These are phyloP conservation scores for Chlorencoelia australis DNA, from an alignment of 2,329 filamentous ascomycete species.

Conservation along the genomic window DNA sequence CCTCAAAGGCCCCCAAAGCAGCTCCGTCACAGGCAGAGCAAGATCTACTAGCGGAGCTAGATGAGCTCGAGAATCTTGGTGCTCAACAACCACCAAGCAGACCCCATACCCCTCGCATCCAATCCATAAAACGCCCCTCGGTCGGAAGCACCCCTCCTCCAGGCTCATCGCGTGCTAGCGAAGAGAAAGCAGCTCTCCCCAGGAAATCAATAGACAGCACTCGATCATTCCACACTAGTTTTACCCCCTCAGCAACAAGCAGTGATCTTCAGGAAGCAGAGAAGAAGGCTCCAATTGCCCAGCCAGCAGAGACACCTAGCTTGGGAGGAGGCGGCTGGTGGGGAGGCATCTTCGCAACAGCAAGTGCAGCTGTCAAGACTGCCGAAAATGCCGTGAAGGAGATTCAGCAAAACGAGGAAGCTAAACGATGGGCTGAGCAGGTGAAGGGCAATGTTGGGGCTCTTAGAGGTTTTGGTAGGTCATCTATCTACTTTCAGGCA, in stretches of 20 bases:
- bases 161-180: conserved; percentile 45
- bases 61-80: conserved; percentile 64
- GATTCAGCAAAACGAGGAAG: conserved; percentile 92
- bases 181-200: conserved; percentile 45
- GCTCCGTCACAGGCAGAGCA: conserved; percentile 38
- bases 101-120: conserved; percentile 71
- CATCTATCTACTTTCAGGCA: not conserved
- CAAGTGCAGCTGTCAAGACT: conserved; percentile 71
- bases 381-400: conserved; percentile 90
- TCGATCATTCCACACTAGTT: conserved; percentile 59
- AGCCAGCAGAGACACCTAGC: conserved; percentile 27
- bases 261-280: conserved; percentile 46
- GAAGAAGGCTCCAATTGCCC: conserved; percentile 39
- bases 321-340: conserved; percentile 67
- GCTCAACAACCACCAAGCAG: conserved; percentile 59
- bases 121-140: conserved; percentile 40
- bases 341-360: conserved; percentile 74
- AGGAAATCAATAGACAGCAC: conserved; percentile 74
- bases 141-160: conserved; percentile 38
- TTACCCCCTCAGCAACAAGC: conserved; percentile 59
- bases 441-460: conserved; percentile 80
- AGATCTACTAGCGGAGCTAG: conserved; percentile 79
- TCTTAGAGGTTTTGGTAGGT: conserved; percentile 63
- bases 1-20: conserved; percentile 26
- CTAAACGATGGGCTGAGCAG: conserved; percentile 91